Evolutionary conservation across 192 early-diverging fungal species (phyloP).

Genomic region (Pilobolus umbonatus): DNA sequence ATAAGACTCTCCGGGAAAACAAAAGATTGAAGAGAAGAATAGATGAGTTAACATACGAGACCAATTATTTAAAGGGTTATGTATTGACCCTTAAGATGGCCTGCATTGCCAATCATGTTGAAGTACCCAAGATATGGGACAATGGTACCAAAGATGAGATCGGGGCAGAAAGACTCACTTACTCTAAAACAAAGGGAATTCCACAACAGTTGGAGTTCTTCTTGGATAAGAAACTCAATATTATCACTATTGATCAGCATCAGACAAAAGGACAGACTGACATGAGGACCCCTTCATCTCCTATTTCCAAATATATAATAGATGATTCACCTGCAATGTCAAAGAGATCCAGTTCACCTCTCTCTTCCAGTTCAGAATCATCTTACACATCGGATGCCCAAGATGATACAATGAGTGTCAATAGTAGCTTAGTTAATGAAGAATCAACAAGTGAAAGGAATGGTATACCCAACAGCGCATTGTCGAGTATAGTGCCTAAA

Average conservation of each 20-base stretch:
- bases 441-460: not conserved
- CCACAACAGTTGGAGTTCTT: slow-evolving; percentile 9
- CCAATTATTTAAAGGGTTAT: slow-evolving; percentile 41
- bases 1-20: slow-evolving; percentile 39
- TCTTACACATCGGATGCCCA: not conserved
- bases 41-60: slow-evolving; percentile 38
- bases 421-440: too few species aligned
- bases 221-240: slow-evolving; percentile 7
- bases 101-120: slow-evolving; percentile 26
- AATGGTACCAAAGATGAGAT: slow-evolving; percentile 3
- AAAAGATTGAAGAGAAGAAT: slow-evolving; percentile 34
- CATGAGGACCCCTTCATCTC: not conserved
- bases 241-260: not conserved
- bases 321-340: not conserved
- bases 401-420: not conserved
- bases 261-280: not conserved
- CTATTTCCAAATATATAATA: not conserved
- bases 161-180: slow-evolving; percentile 5
- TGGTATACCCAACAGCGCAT: not conserved
- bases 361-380: slow-evolving; percentile 7
- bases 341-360: not conserved
- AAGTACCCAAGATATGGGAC: slow-evolving; percentile 29
- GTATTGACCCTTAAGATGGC: slow-evolving; percentile 32
- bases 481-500: slow-evolving; percentile 15
- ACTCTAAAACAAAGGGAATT: slow-evolving; percentile 10